Percentiles rank a stretch among this genome's conserved stretches.
These are phyloP conservation scores for Neurospora intermedia DNA, from an alignment of 495 filamentous ascomycete species.

Conservation along the genomic window DNA sequence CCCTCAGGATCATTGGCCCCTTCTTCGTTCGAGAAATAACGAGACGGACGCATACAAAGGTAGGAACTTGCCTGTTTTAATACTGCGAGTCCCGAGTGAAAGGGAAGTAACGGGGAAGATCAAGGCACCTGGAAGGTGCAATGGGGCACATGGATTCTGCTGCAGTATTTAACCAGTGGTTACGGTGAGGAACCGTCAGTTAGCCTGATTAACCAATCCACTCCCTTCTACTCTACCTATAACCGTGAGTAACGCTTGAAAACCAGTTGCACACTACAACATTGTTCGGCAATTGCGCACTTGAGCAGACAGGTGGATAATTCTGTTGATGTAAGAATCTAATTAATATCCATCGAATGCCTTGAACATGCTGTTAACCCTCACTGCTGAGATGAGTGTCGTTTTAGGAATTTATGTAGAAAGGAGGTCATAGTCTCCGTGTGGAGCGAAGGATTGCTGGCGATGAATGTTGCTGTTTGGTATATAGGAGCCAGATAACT, in stretches of 20 bases:
- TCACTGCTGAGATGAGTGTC: too few relatives aligned
- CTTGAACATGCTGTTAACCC: accelerated
- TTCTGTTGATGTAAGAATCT: not conserved
- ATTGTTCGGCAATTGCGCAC: not conserved
- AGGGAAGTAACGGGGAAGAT: not conserved
- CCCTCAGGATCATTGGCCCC: not conserved
- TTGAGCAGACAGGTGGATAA: not conserved
- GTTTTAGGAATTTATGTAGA: not conserved
- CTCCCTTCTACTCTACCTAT: too few relatives aligned
- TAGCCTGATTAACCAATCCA: too few relatives aligned
- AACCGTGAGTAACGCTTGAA: too few relatives aligned
- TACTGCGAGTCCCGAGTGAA: not conserved
- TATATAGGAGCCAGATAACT: not conserved
- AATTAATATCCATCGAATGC: not conserved
- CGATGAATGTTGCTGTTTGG: accelerated
- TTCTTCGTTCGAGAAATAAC: not conserved
- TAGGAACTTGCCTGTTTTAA: not conserved
- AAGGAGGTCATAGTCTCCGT: not conserved
- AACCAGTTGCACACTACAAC: too few relatives aligned
- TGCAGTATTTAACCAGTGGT: too few relatives aligned
- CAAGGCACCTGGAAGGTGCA: too few relatives aligned
- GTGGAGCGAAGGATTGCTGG: not conserved
- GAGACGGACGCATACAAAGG: not conserved
- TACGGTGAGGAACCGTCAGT: too few relatives aligned
- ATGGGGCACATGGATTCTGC: too few relatives aligned